phyloP scores from a whole-genome alignment of 2,329 filamentous ascomycete genomes.

The Fusarium sp. region DNA sequence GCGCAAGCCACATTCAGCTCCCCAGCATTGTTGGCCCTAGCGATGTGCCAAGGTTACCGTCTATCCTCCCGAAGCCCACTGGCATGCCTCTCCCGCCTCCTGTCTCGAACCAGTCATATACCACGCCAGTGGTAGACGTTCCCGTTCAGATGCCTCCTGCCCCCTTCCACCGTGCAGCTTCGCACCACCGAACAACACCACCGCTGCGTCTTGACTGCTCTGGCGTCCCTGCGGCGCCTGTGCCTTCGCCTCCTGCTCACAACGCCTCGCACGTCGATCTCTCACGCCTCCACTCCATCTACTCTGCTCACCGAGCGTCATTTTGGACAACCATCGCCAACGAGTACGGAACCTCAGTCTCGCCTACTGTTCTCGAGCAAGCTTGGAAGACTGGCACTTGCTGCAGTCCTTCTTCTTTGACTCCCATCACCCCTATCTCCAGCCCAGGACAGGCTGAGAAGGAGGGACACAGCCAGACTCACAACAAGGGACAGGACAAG shows the following conservation, averaged over 20 bases:
- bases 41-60: constrained; percentile 67
- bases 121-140: constrained; percentile 61
- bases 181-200: constrained; percentile 58
- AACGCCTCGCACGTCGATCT: constrained; percentile 69
- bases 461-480: constrained; percentile 54
- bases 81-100: constrained; percentile 63
- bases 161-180: constrained; percentile 54
- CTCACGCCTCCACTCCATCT: constrained; percentile 77
- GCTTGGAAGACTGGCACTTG: constrained; percentile 72
- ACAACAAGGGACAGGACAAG: constrained; percentile 63
- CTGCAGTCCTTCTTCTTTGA: constrained; percentile 58
- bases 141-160: constrained; percentile 62
- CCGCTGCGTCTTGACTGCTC: constrained; percentile 74
- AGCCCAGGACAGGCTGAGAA: constrained; percentile 65
- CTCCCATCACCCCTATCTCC: constrained; percentile 68
- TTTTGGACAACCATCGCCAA: constrained; percentile 82
- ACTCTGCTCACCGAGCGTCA: constrained; percentile 76
- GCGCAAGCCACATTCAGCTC: constrained; percentile 64
- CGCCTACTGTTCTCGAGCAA: constrained; percentile 76
- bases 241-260: constrained; percentile 53
- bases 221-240: constrained; percentile 58
- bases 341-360: constrained; percentile 77
- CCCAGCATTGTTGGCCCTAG: constrained; percentile 66
- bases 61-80: constrained; percentile 77
- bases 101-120: constrained; percentile 59